phyloP scores from a whole-genome alignment of 768 basidiomycete species.

The Sporobolomyces pararoseus region DNA sequence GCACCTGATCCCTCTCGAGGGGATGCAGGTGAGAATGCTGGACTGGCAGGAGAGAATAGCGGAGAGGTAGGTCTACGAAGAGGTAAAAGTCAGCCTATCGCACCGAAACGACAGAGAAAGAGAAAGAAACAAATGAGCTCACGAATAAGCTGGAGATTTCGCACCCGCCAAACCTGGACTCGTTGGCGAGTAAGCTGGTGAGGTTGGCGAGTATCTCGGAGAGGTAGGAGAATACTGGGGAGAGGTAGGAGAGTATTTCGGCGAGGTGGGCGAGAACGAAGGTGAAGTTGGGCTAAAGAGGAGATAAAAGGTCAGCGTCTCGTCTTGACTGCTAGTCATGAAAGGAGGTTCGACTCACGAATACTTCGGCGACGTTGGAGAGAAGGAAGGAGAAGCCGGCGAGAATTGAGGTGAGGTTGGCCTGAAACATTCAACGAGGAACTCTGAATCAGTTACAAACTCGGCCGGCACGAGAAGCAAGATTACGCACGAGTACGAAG shows the following conservation, averaged over 20 bases:
- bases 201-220: conserved; percentile 20
- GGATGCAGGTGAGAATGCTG: conserved; percentile 22
- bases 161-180: conserved; percentile 53
- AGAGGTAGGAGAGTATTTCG: conserved; percentile 61
- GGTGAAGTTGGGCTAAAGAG: conserved; percentile 3
- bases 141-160: conserved; percentile 48
- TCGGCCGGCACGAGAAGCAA: too few relatives aligned
- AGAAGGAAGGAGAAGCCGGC: conserved; percentile 33
- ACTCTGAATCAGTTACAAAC: not conserved
- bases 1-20: conserved; percentile 3
- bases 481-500: conserved; percentile 43
- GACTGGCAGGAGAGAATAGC: conserved; percentile 50
- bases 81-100: too few relatives aligned
- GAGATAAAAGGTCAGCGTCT: too few relatives aligned
- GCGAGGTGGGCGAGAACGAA: conserved; percentile 68
- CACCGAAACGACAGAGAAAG: too few relatives aligned
- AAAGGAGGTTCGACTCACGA: conserved; percentile 45
- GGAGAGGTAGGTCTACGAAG: conserved; percentile 87
- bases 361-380: conserved; percentile 26
- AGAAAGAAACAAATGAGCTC: conserved; percentile 31
- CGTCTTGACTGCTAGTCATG: conserved; percentile 50
- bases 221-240: conserved; percentile 45
- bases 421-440: conserved; percentile 23
- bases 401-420: conserved; percentile 51
- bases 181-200: conserved; percentile 20